Evolutionary conservation across 179 eudicot species (phyloP).

Genomic region (Pouteria campechiana): DNA sequence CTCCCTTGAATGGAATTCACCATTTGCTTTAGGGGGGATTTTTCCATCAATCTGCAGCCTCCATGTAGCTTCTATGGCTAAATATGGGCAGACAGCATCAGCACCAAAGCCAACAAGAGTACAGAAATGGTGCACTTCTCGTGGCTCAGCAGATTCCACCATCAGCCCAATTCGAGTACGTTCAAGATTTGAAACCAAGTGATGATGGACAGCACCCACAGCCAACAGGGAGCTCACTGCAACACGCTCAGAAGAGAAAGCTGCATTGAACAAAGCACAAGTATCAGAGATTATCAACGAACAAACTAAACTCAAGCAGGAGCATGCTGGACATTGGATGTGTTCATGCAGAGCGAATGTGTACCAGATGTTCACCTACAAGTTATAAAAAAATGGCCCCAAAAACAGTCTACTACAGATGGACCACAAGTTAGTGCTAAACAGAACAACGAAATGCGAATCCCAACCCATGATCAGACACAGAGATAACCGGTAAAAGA

Average conservation of each 20-base stretch:
- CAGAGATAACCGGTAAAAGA: too few relatives aligned
- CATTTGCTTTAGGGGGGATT: constrained; percentile 75
- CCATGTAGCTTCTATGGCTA: constrained; percentile 92
- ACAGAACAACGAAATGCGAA: too few relatives aligned
- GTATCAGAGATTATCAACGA: too few relatives aligned
- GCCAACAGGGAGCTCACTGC: constrained; percentile 96
- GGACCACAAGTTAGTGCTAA: too few relatives aligned
- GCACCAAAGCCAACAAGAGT: constrained; percentile 95
- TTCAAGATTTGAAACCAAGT: constrained; percentile 79
- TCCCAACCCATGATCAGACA: too few relatives aligned
- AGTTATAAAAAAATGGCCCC: too few relatives aligned
- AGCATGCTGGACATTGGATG: too few relatives aligned
- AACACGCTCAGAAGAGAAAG: constrained; percentile 70
- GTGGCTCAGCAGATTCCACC: constrained; percentile 98
- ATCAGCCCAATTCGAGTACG: constrained; percentile 80
- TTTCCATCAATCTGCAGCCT: constrained; percentile 95
- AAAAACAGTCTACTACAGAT: too few relatives aligned
- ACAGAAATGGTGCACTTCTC: constrained; percentile 99
- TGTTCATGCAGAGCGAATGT: too few relatives aligned
- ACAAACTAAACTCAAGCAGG: too few relatives aligned
- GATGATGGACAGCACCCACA: constrained; percentile 98
- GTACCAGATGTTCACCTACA: too few relatives aligned
- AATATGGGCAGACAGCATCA: constrained; percentile 94
- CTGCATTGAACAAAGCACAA: too few relatives aligned
- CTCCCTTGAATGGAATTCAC: constrained; percentile 68